Evolutionary conservation across 441 rosid genomes (phyloP).

Genomic region (Cnidoscolus chayamansa): DNA sequence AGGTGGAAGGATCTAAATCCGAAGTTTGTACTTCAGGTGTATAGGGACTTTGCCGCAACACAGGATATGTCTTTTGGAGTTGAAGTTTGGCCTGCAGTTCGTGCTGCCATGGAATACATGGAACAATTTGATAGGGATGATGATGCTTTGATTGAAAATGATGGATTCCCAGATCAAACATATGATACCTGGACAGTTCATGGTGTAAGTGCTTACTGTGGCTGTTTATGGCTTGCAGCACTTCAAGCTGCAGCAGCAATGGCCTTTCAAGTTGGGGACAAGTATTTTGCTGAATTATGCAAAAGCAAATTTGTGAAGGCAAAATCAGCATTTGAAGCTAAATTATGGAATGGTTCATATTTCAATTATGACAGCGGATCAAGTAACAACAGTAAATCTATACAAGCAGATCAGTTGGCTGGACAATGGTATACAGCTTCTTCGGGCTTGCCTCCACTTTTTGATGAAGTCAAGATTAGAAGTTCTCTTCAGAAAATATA

Average conservation of each 20-base stretch:
- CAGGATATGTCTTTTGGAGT: constrained; percentile 89
- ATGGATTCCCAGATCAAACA: constrained; percentile 97
- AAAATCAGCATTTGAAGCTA: constrained; percentile 66
- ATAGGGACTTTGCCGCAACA: constrained; percentile 93
- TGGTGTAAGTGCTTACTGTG: constrained; percentile 95
- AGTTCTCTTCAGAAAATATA: constrained; percentile 73
- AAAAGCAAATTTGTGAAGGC: constrained; percentile 72
- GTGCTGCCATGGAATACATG: constrained; percentile 97
- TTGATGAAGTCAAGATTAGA: constrained; percentile 71
- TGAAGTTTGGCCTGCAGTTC: constrained; percentile 97
- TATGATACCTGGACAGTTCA: constrained; percentile 97
- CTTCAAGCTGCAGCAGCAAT: constrained; percentile 96
- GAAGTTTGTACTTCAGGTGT: constrained; percentile 94
- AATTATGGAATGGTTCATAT: constrained; percentile 93
- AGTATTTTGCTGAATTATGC: constrained; percentile 78
- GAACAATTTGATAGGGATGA: constrained; percentile 86
- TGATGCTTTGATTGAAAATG: constrained; percentile 91
- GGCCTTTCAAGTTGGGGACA: constrained; percentile 88
- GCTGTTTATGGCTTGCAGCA: constrained; percentile 92
- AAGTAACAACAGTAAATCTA: constrained; percentile 86
- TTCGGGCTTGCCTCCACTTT: constrained; percentile 78
- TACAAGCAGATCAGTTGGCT: constrained; percentile 95
- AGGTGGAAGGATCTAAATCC: constrained; percentile 95
- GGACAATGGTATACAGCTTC: constrained; percentile 98
- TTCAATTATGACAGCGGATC: constrained; percentile 89